Evolutionary conservation across 78 protist genomes (phyloP), one percentile per base, ranked within the genome.

Genomic region (Polysphondylium violaceum): DNA sequence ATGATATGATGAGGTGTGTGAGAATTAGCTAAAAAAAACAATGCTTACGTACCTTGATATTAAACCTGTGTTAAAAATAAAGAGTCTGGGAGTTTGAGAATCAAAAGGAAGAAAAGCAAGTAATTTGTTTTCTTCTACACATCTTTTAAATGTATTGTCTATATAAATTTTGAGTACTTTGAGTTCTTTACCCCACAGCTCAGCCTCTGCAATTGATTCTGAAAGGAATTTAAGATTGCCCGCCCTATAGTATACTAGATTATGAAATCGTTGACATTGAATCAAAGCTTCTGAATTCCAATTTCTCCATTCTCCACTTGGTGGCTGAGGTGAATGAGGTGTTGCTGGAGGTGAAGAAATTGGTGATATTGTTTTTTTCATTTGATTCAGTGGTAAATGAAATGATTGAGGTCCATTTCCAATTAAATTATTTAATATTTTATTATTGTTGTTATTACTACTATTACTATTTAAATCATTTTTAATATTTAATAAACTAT

Each of bases 181-280:
- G 19, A 78, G 51, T 33, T 78, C 88, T 36, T 78, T 61, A 33
- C 88, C 88, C 88, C 88, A 78, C 5, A 75, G 76, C 36, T 78
- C 88, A 4, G 61, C 40, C 25, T 78, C 88, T 7, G 88, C 88
- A 27, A 78, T 29, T 41, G 75, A 5, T 8, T 78, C 88, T 2
- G 88, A 61, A 31, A 78, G 44, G 50, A 43, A 78, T 36, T 78
- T 78, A 17, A 78, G 36, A 50, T 78, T 78, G 16, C 88, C 88
- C 61, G 65, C 38, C 36, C 88, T 68, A 64, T 78, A 78, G 11
- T 78, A 78, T 2, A 78, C 88, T 47, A 78, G 29, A 65, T 78
- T 78, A 36, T 78, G 88, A 51, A 78, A 78, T 25, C 88, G 27
- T 60, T 67, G 74, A 23, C 38, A 47, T 47, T 47, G 33, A 1